Base-by-base conservation (phyloP, 768 basidiomycete genomes). In the Suillus placidus region DNA sequence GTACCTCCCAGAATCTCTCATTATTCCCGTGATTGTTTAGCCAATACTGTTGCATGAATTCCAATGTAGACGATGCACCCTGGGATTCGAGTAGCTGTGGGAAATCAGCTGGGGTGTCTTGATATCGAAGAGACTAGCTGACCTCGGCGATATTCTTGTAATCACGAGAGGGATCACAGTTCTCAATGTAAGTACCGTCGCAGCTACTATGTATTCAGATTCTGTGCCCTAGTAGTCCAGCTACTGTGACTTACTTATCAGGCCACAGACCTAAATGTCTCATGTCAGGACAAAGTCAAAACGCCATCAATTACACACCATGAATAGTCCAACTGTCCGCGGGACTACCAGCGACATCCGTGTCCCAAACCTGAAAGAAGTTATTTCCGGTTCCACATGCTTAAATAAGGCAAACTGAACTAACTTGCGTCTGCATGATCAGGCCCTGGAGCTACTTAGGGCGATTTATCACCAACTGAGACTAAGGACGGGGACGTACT, bases 261-360 rank as follows among this genome's bases (percentile, higher is more conserved):
- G 87, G 87, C 89, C 89, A 91, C 49, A 89, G 78, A 65, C 89
- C 88, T 86, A 20, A 55, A n/a, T n/a, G 3, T n/a, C 20, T 35
- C 32, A 20, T 13, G 20, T 65, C 23, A 30, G 67, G 37, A 26
- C 14, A 35, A 45, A 69, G 45, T 70, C 30, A 70, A 58, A 4
- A 47, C 5, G 14, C 7, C 26, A 49, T 51, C 20, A 38, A 18
- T n/a, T n/a, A 69, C 83, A 56, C 65, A 87, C 90, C 89, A 62
- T 90, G 90, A 65, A 91, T 87, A 1, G 89, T 92, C 90, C 91
- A 92, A 70, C 86, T 88, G 70, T 89, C 69, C 12, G 72, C 74
- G 6, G 91, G 91, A 13, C 91, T 90, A 23, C 85, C 87, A 4
- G 83, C 74, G 0, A 88, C 85, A 56, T 85, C 70, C 2, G 86